These are phyloP conservation scores for Xylariaceae sp. DNA, from an alignment of 2,329 filamentous ascomycete species.

Conservation along the genomic window DNA sequence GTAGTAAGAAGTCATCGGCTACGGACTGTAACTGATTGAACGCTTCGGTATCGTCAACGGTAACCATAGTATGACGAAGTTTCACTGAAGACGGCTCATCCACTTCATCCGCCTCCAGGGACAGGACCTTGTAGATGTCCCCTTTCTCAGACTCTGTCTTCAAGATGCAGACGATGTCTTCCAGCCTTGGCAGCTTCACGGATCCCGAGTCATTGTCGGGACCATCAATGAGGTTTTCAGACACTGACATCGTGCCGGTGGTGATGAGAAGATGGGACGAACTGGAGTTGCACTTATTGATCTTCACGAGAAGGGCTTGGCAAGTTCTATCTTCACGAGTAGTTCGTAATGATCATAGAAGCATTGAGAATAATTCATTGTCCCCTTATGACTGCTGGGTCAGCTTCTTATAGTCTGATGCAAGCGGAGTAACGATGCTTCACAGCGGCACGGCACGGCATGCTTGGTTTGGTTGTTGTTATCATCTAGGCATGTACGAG, in stretches of 20 bases:
- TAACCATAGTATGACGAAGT: conserved; percentile 23
- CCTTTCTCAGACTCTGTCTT: conserved; percentile 7
- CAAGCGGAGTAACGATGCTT: too few relatives aligned
- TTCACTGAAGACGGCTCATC: conserved; percentile 20
- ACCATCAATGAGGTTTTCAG: neutral
- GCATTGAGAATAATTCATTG: too few relatives aligned
- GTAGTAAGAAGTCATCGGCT: conserved; percentile 35
- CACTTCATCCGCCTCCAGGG: conserved; percentile 32
- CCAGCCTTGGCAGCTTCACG: conserved; percentile 20
- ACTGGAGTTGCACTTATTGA: neutral
- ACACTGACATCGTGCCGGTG: neutral
- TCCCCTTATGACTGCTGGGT: too few relatives aligned
- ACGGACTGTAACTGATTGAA: conserved; percentile 35
- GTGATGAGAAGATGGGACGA: neutral
- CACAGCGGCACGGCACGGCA: too few relatives aligned
- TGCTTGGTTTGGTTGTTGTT: too few relatives aligned
- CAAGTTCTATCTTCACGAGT: too few relatives aligned
- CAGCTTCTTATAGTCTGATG: too few relatives aligned
- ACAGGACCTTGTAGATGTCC: conserved; percentile 34
- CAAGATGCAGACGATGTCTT: conserved; percentile 32
- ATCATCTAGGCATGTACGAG: too few relatives aligned
- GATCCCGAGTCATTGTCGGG: neutral
- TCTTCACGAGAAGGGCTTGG: too few relatives aligned
- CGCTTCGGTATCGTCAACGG: conserved; percentile 19
- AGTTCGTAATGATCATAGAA: too few relatives aligned